Evolutionary conservation across 176 grass and related monocot species (phyloP), one percentile per base, ranked within the genome.

Genomic region (Stipa capillata): DNA sequence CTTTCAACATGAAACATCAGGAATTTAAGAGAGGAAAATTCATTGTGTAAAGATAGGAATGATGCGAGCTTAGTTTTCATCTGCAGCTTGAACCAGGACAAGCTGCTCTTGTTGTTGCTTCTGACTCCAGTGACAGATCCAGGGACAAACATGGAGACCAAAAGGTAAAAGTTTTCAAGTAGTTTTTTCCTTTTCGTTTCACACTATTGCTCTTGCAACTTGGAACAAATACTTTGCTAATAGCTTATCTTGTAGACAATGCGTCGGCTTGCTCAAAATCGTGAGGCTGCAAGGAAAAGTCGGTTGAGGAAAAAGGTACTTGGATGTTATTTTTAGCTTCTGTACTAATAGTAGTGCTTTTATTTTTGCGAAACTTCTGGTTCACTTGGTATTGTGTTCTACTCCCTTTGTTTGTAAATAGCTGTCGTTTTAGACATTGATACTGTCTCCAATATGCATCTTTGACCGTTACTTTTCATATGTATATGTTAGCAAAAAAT

Each of bases 261-360:
- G 62, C 90, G 96, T 14, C 92, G 96, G 34, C 90, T 99, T 74
- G 96, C 96, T 74, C 96, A 99, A 89, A 99, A 99, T 86, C 96
- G 92, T 4, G 96, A 99, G 69, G 96, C 96, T 76, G 96, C 96
- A 69, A 93, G 96, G 79, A 99, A 99, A 76, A 99, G 96, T 79
- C 90, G 92, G 66, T 89, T 99, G 84, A 95, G 96, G 74, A 99
- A 99, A 83, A 99, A 99, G 90, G 96, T 99, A 69, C 54, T 66
- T 59, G n/a, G 4, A 86, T 79, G 14, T 72, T 84, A 28, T n/a
- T 63, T 12, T 78, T 74, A 50, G 23, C 77, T 53, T 84, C 45
- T 82, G 2, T 67, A 71, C 20, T 34, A 43, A 44, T 45, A 24
- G 3, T 40, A 45, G 40, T 60, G 13, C 35, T 44, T 48, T 49